These are phyloP conservation scores for Talaromyces sp. DNA, from an alignment of 2,329 filamentous ascomycete genomes.

Conservation along the genomic window DNA sequence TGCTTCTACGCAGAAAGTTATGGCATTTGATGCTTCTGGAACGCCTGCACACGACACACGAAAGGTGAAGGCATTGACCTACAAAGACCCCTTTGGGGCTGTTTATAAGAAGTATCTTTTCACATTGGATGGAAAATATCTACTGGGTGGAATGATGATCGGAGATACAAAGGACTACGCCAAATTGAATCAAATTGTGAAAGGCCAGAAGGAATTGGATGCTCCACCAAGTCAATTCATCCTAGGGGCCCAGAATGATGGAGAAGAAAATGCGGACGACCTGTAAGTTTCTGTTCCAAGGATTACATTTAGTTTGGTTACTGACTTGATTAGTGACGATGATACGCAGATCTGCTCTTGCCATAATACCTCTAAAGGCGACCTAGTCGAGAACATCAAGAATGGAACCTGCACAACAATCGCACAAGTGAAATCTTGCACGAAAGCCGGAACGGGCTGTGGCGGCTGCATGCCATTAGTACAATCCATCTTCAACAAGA, in stretches of 20 bases:
- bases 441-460: conserved; percentile 86
- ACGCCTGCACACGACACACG: neutral
- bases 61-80: conserved; percentile 74
- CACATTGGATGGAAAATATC: conserved; percentile 80
- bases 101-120: conserved; percentile 95
- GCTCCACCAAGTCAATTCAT: conserved; percentile 78
- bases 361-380: conserved; percentile 86
- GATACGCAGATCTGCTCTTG: conserved; percentile 90
- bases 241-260: conserved; percentile 68
- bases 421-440: conserved; percentile 80
- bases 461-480: conserved; percentile 87
- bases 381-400: conserved; percentile 68
- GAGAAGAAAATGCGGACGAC: conserved; percentile 71
- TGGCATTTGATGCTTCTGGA: conserved; percentile 40
- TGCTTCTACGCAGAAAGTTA: conserved; percentile 22
- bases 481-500: conserved; percentile 83
- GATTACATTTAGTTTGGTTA: neutral
- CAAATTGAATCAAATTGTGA: conserved; percentile 82
- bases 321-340: conserved; percentile 49
- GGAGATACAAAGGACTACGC: conserved; percentile 88
- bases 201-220: conserved; percentile 74
- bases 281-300: conserved; percentile 42
- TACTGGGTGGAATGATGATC: conserved; percentile 97
- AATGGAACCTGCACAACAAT: conserved; percentile 76
- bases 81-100: conserved; percentile 81